A percentile compares a stretch with the other conserved stretches of the same genome.
These are phyloP conservation scores for Heliamphora exappendiculata DNA, from an alignment of 148 eudicot genomes.

Conservation along the genomic window DNA sequence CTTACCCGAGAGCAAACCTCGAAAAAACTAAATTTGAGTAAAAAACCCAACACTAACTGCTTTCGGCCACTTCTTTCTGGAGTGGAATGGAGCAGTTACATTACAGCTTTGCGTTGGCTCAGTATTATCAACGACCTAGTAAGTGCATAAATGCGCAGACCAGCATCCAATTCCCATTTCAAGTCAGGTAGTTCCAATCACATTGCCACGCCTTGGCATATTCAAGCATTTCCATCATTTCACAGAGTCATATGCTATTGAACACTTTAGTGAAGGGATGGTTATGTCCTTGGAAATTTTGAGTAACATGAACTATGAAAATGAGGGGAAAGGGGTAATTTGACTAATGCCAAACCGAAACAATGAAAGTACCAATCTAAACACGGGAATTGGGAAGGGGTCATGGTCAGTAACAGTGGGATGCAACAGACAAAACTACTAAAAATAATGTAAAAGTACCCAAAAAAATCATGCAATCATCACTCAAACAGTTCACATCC, in stretches of 20 bases:
- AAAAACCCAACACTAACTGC: too few relatives aligned
- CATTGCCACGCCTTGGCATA: background rate
- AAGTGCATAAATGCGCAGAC: background rate
- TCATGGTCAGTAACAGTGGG: background rate
- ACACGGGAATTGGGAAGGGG: background rate
- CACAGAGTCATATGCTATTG: too few relatives aligned
- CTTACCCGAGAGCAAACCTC: too few relatives aligned
- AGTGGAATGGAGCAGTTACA: background rate
- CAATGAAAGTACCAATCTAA: background rate
- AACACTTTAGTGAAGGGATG: too few relatives aligned
- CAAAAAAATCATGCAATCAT: background rate
- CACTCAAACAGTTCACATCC: background rate
- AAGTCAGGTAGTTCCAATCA: background rate
- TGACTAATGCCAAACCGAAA: background rate
- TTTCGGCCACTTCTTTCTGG: background rate
- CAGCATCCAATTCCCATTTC: background rate
- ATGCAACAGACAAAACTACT: background rate
- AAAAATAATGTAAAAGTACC: too few relatives aligned
- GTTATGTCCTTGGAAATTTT: too few relatives aligned
- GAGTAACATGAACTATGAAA: background rate
- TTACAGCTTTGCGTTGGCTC: background rate
- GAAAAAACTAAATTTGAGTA: too few relatives aligned
- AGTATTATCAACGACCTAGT: background rate
- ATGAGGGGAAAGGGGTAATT: background rate
- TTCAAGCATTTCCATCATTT: background rate